Evolutionary conservation across 2,329 filamentous ascomycete genomes (phyloP), one percentile per base, ranked within the genome.

Genomic region (Aspergillus oerlinghausenensis): DNA sequence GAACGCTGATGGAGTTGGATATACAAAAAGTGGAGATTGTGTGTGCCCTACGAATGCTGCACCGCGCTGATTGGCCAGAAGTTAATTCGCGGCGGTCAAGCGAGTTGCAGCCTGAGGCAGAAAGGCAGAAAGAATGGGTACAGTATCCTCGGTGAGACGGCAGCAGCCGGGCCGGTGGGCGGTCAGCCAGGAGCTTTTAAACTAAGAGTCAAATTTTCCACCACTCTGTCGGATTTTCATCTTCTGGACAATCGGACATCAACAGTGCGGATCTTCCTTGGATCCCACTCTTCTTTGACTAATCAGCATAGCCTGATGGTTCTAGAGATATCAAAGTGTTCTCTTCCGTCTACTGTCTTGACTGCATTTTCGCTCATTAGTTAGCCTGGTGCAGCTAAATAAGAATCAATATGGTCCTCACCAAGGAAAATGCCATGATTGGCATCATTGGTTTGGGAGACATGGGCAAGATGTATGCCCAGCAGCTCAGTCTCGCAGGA

Each of bases 391-490:
- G 11, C 43, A 7, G 14, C 19, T 26, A 23, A 23, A 19, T 14
- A 25, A 11, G 23, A 45, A 23, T 23, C 57, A 61, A 35, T 25
- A 75, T 75, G 72, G 65, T 61, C 32, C 70, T 71, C 57, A 71
- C 69, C 66, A 79, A 84, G 87, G 84, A 87, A 65, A 80, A 83
- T 69, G 90, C 90, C 72, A 85, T 88, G 61, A 84, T 99, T 65
- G 94, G 94, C 65, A 89, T 99, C 70, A 99, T 99, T 73, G 94
- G 94, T 59, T 97, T 99, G 92, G 94, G 94, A 63, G 93, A 97
- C 70, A 99, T 99, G 94, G 94, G 94, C 70, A 96, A 88, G 83
- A 95, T 99, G 91, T 99, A 99, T 76, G 90, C 94, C 70, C 86
- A 88, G 70, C 86, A 87, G 71, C 84, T 99, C 69, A 92, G 90